Evolutionary conservation across 306 rosid species (phyloP), one percentile per base, ranked within the genome.

Genomic region (Trifolium repens): DNA sequence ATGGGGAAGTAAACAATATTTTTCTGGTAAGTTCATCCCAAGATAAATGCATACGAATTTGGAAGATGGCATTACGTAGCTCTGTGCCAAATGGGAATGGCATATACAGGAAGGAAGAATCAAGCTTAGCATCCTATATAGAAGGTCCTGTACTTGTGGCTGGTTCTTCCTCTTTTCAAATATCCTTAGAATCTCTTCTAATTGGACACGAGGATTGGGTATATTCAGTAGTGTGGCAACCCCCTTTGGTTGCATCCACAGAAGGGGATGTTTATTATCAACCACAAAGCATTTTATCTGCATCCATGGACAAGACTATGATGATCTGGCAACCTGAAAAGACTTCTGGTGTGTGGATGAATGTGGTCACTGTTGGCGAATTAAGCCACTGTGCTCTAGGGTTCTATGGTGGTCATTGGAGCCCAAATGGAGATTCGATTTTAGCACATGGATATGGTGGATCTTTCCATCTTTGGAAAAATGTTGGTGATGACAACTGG

Each of bases 241-340:
- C 98, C 39, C 99, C 99, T 22, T 79, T 82, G 77, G 72, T 34
- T 85, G 57, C 65, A 46, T 69, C 90, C 57, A 26, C 67, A 9
- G 87, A 91, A 24, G 90, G 84, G 72, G 59, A 73, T 78, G 64
- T 76, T 17, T 85, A 76, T 81, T 77, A 79, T 79, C 98, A 94
- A 81, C 91, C 91, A 59, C 96, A 84, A 65, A 86, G 97, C 87
- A 89, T 94, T 79, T 88, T 94, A 71, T 94, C 99, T 76, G 96
- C 99, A 81, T 94, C 99, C 13, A 94, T 94, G 96, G 99, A 92
- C 94, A 94, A 94, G 89, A 89, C 99, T 71, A 92, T 94, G 99
- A 94, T 94, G 99, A 84, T 94, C 70, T 94, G 97, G 99, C 90
- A 94, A 81, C 99, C 99, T 52, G 99, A 94, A 79, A 84, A 63